Percentiles rank a stretch among this genome's conserved stretches.
These are phyloP conservation scores for Apiotrichum porosum DNA, from an alignment of 1,284 basidiomycete species.

Conservation along the genomic window DNA sequence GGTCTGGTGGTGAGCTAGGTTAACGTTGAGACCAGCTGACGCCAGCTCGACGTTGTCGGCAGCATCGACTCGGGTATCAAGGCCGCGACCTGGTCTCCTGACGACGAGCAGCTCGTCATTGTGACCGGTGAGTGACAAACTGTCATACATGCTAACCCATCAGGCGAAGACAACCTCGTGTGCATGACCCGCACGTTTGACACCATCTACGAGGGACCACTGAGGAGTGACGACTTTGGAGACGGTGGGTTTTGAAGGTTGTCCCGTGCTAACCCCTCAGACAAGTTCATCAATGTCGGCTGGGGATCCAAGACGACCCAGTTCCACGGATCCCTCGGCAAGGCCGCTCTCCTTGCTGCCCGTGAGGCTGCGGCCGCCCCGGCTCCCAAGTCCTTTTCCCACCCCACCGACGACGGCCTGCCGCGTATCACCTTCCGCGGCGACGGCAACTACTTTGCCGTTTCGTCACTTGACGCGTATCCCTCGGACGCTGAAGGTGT, in stretches of 20 bases:
- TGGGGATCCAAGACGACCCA: slow-evolving; percentile 98
- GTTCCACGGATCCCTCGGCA: slow-evolving; percentile 94
- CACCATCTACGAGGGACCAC: slow-evolving; percentile 69
- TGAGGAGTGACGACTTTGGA: slow-evolving; percentile 75
- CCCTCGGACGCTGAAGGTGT: not conserved
- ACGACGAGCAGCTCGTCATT: slow-evolving; percentile 76
- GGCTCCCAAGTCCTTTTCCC: slow-evolving; percentile 45
- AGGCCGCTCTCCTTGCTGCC: slow-evolving; percentile 61
- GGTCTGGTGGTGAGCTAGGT: slow-evolving; percentile 40
- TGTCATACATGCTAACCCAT: not conserved
- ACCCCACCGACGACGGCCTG: slow-evolving; percentile 63
- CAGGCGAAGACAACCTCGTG: slow-evolving; percentile 73
- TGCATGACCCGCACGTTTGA: slow-evolving; percentile 88
- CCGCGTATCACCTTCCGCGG: slow-evolving; percentile 88
- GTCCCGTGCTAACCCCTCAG: slow-evolving; percentile 49
- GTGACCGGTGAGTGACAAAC: slow-evolving; percentile 63
- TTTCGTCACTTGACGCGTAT: slow-evolving; percentile 62
- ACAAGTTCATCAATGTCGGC: slow-evolving; percentile 87
- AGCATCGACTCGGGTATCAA: slow-evolving; percentile 78
- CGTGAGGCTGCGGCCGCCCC: slow-evolving; percentile 51
- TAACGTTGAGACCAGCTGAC: slow-evolving; percentile 15
- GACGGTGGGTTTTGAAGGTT: slow-evolving; percentile 57
- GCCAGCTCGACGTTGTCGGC: slow-evolving; percentile 68
- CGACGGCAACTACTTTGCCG: slow-evolving; percentile 81
- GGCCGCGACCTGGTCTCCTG: slow-evolving; percentile 83